These are phyloP conservation scores for Skeletonema potamos DNA, from an alignment of 108 stramenopile genomes.

Conservation along the genomic window DNA sequence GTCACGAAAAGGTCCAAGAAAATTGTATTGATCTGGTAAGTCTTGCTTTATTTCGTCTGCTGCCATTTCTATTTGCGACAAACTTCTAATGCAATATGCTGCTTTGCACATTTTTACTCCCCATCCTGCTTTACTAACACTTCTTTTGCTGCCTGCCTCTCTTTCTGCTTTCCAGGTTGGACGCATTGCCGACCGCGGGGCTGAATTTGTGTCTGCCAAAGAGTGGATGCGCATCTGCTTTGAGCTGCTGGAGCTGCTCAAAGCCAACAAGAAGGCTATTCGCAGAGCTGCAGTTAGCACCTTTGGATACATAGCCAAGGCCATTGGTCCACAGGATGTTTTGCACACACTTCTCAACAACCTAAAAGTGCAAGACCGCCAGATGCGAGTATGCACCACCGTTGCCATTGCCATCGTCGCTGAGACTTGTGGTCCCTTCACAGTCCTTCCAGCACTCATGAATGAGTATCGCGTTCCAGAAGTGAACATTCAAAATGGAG, in stretches of 20 bases:
- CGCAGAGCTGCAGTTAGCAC: slow-evolving; percentile 97
- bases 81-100: slow-evolving; percentile 5
- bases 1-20: slow-evolving; percentile 99
- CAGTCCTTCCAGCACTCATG: slow-evolving; percentile 98
- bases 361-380: slow-evolving; percentile 97
- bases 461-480: slow-evolving; percentile 99
- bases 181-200: slow-evolving; percentile 96
- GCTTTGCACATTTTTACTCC: slow-evolving; percentile 8
- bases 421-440: slow-evolving; percentile 99
- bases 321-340: slow-evolving; percentile 99
- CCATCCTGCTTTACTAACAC: slow-evolving; percentile 50
- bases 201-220: slow-evolving; percentile 94
- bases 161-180: slow-evolving; percentile 70
- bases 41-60: slow-evolving; percentile 12
- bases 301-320: slow-evolving; percentile 99
- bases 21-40: slow-evolving; percentile 93
- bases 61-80: background rate
- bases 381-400: slow-evolving; percentile 99
- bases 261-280: slow-evolving; percentile 98
- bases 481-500: slow-evolving; percentile 99
- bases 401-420: slow-evolving; percentile 99
- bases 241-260: slow-evolving; percentile 98
- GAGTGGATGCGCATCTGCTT: slow-evolving; percentile 99
- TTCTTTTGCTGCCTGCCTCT: slow-evolving; percentile 17
- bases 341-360: slow-evolving; percentile 98